Conservation (phyloP, 2,329 filamentous ascomycete genomes). For the Alternaria conjuncta region DNA sequence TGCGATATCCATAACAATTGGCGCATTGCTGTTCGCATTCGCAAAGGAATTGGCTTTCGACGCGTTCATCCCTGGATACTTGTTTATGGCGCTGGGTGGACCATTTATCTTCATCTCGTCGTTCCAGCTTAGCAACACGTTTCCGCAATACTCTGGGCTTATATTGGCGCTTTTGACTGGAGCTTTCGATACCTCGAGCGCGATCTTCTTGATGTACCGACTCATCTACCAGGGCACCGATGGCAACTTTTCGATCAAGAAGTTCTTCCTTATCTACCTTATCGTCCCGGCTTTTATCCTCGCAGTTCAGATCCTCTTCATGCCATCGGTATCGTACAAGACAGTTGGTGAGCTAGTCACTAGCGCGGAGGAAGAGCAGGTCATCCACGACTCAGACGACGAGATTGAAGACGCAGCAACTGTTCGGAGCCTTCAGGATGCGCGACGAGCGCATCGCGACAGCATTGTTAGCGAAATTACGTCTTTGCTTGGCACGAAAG, state of each 20-base stretch:
- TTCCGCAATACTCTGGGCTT: conserved; percentile 57
- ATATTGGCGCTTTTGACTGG: conserved; percentile 59
- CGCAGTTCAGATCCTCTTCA: conserved; percentile 54
- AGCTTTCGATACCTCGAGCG: conserved; percentile 58
- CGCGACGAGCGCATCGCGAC: conserved; percentile 66
- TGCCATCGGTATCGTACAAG: conserved; percentile 58
- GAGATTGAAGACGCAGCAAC: conserved; percentile 58
- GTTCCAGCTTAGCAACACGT: conserved; percentile 60
- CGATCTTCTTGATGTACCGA: conserved; percentile 57
- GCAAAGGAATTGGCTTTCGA: conserved; percentile 72
- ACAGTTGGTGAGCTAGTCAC: conserved; percentile 78
- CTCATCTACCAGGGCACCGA: conserved; percentile 54
- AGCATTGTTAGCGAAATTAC: conserved; percentile 74
- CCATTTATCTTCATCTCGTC: conserved; percentile 60
- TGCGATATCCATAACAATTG: conserved; percentile 69
- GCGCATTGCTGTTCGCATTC: conserved; percentile 76
- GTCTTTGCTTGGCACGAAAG: conserved; percentile 71
- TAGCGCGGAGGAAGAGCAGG: conserved; percentile 63
- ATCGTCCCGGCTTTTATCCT: conserved; percentile 55
- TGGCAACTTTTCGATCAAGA: conserved; percentile 53
- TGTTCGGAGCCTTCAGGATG: conserved; percentile 56
- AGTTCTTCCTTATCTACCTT: conserved; percentile 59
- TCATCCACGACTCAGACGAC: conserved; percentile 63
- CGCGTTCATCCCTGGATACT: conserved; percentile 61
- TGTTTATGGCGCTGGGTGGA: conserved; percentile 58